Percentiles rank a stretch among this genome's conserved stretches.
Conservation (phyloP, 2,329 filamentous ascomycete genomes). For the Coniochaeta ligniaria region DNA sequence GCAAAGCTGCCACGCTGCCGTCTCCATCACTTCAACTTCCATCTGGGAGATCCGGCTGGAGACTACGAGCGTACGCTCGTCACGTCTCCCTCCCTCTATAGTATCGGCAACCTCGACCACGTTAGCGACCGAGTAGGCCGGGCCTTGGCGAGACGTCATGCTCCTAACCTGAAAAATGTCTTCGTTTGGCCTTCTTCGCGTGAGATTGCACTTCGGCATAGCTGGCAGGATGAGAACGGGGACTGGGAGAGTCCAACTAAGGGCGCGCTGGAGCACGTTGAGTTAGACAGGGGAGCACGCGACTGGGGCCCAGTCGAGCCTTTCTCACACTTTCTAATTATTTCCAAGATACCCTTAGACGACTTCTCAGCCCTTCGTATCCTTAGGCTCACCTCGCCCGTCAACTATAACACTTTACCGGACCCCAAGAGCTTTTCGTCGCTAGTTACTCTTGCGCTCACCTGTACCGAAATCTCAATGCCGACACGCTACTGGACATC, state of each 20-base stretch:
- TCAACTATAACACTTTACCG: background rate
- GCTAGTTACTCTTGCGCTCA: background rate
- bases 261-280: background rate
- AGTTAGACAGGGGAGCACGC: background rate
- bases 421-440: background rate
- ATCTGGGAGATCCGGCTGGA: background rate
- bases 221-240: background rate
- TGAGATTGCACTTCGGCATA: background rate
- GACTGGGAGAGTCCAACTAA: background rate
- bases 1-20: conserved; percentile 1
- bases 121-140: background rate
- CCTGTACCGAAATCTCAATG: background rate
- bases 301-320: no score
- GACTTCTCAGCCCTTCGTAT: conserved; percentile 4
- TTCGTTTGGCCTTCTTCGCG: background rate
- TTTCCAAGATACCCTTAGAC: background rate
- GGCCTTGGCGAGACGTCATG: background rate
- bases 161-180: background rate
- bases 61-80: conserved; percentile 1
- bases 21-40: conserved; percentile 7
- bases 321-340: background rate
- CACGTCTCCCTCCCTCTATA: conserved; percentile 6
- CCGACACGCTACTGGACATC: background rate
- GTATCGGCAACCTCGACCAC: background rate
- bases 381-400: background rate